Evolutionary conservation across 1,284 basidiomycete genomes (phyloP), one percentile per base, ranked within the genome.

Genomic region (Hymenochaete sp.): DNA sequence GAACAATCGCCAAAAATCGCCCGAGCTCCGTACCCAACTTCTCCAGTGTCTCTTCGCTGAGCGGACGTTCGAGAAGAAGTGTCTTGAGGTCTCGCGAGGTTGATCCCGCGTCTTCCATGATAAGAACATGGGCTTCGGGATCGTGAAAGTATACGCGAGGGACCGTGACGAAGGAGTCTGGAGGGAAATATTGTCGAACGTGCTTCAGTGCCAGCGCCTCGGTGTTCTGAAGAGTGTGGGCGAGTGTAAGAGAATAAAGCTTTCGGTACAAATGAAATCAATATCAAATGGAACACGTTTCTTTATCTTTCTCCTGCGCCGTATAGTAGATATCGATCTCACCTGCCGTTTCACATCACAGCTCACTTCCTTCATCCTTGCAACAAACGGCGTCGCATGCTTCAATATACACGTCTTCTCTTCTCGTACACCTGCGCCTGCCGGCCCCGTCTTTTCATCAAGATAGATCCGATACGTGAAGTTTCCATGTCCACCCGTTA

Each of bases 31-130:
- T 42, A 3, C 79, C 79, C 26, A 82, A 72, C 19, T 66, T 52
- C 24, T 59, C 50, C 2, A 67, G 67, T n/a, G 66, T 37, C 4
- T 51, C 48, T 11, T 52, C 41, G 3, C 65, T 57, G 4, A 68
- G 59, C 2, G 56, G 56, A 16, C 25, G 11, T 21, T 63, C 58
- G 25, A 67, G 59, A 55, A 79, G 60, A 25, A 72, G 61, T 5
- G 67, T 58, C 57, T 81, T 80, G 48, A 82, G 61, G 2, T 66
- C 69, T 18, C 56, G 50, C 13, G 61, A 53, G 5, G 55, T 52
- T 24, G 54, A 56, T 2, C 79, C 79, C 42, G 65, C 67, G 48
- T 82, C 79, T 29, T 77, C 72, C 69, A 81, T 79, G 55, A 82
- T 67, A 26, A 81, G 65, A 4, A 70, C 67, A 48, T 72, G 62